Percentiles rank a stretch among this genome's conserved stretches.
Evolutionary conservation across 1,284 basidiomycete genomes (phyloP).

Genomic region (Cystobasidiaceae sp.): DNA sequence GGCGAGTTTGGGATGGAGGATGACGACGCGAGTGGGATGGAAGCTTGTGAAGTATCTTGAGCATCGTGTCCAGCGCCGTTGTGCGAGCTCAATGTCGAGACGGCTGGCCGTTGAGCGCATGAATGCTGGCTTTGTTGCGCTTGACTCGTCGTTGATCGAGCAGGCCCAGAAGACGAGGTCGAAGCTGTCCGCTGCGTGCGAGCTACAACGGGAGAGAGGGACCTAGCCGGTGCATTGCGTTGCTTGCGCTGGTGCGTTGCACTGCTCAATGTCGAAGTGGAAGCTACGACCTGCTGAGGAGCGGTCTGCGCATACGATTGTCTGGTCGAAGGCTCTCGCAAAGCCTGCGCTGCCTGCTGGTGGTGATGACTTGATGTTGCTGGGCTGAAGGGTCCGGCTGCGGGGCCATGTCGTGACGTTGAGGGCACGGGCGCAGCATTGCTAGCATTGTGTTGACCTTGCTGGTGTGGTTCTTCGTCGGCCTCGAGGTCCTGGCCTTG

Average conservation of each 20-base stretch:
- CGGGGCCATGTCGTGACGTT: not conserved
- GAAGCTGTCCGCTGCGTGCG: not conserved
- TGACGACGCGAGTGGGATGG: slow-evolving; percentile 13
- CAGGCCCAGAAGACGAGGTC: not conserved
- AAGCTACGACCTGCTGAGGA: slow-evolving; percentile 1
- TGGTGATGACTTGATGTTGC: slow-evolving; percentile 1
- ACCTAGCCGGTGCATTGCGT: not conserved
- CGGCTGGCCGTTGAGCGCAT: not conserved
- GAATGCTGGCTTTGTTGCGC: not conserved
- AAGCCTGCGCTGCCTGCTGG: not conserved
- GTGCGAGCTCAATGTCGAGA: not conserved
- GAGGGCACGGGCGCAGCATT: not conserved
- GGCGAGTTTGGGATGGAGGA: slow-evolving; percentile 29
- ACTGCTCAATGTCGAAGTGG: not conserved
- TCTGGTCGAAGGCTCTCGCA: not conserved
- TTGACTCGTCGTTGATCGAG: not conserved
- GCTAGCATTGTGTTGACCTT: not conserved
- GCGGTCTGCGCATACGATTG: not conserved
- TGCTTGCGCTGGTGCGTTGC: not conserved
- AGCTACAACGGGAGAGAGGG: slow-evolving; percentile 5
- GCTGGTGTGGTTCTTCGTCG: slow-evolving; percentile 17
- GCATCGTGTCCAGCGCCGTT: not conserved
- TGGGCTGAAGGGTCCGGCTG: too few species aligned
- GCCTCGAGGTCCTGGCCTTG: slow-evolving; percentile 16
- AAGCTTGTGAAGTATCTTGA: not conserved